Evolutionary conservation across 1,284 basidiomycete species (phyloP), one percentile per base, ranked within the genome.

Genomic region (Malassezia obtusa): DNA sequence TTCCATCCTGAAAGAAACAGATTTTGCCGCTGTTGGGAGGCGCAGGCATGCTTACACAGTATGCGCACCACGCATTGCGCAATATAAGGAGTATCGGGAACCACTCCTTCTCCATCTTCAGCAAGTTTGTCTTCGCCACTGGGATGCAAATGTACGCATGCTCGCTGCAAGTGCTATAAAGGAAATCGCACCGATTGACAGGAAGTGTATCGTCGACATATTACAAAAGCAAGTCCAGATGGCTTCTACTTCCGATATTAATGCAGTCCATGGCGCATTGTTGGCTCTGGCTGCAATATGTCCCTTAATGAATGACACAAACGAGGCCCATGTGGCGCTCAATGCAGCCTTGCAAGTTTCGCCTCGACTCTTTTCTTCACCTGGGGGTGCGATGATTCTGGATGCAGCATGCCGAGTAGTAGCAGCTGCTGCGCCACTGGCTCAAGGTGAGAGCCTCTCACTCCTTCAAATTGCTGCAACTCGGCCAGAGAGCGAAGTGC

Each of bases 21-120:
- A 98, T 76, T 98, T 96, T 74, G 94, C 89, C 75, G 84, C 89
- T 17, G 86, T 98, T 44, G 87, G 89, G 60, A 80, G 90, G 9
- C 78, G 88, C 28, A 80, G 85, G 55, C 86, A 86, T 62, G 84
- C 91, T 0, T 96, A 92, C 70, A 76, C 88, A 6, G 75, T 79
- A 4, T 87, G 88, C 41, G 87, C 89, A 38, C 84, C 87, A 30
- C 82, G 85, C 60, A 86, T 96, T 17, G 88, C 90, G 12, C 78
- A 79, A 85, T 91, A 70, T 67, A 85, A 79, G 5, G 38, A 24
- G 32, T 55, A 50, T 26, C 80, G 84, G 22, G 61, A 75, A 0
- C 79, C 78, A 49, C 77, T 96, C 52, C 75, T 91, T 40, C 78
- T 85, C 48, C 88, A 94, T 68, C 73, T 95, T 31, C 74, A 89